Evolutionary conservation across 345 rosid genomes (phyloP), one percentile per base, ranked within the genome.

Genomic region (Pistacia vera): DNA sequence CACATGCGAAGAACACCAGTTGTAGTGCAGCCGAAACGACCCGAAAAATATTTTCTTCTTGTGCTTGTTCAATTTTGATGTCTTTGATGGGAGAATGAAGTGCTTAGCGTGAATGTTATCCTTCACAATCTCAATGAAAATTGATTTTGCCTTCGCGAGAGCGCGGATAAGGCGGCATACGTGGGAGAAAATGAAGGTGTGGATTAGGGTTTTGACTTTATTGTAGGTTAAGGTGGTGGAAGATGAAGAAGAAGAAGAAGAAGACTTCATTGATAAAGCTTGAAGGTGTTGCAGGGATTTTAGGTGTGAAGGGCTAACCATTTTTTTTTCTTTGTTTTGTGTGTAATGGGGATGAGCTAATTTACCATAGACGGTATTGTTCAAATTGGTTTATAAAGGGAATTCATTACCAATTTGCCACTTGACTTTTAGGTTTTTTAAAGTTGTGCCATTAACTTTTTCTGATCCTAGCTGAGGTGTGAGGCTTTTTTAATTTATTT

Each of bases 1-100:
- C 41, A 91, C 90, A 58, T 91, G 94, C 16, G 94, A 87, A 17
- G 98, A 94, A 81, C 97, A 88, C 91, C 95, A 94, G 81, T 94
- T 94, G 75, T 94, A 94, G 81, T 94, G 96, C 54, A 94, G 84
- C 80, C 98, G 85, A 69, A 92, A 94, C 1, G 98, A 94, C 3
- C 98, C 98, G 33, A 92, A 86, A 70, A 88, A 82, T 41, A 92
- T 76, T 74, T 85, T 77, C 72, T 71, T 89, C 46, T 85, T 83
- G 75, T 71, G 55, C 78, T 73, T 67, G 63, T 76, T 84, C 62
- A 84, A 85, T 73, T 80, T 89, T 6, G 83, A 52, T 35, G 46
- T 74, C 73, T 83, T 89, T 28, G 80, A 54, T 70, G 86, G 83
- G 84, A 70, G 81, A 63, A 86, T 67, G 69, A 80, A 74, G 80